These are phyloP conservation scores for Phytophthora capsici DNA, from an alignment of 352 stramenopile genomes.

Conservation along the genomic window DNA sequence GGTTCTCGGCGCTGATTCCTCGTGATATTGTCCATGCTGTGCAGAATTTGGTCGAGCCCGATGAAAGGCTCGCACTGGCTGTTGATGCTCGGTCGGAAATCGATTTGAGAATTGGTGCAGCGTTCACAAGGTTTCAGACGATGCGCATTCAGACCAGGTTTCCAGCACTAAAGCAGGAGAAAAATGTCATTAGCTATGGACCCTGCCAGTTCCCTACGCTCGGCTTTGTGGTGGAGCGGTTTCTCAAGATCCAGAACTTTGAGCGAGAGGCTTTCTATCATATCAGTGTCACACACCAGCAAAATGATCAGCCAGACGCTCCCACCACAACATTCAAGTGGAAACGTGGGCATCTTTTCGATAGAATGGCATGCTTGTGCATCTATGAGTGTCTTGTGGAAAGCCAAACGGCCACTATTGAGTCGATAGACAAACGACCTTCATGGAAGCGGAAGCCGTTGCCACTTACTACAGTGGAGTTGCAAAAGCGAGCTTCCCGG, in stretches of 20 bases:
- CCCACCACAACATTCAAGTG: slow-evolving; percentile 95
- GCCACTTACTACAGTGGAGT: slow-evolving; percentile 98
- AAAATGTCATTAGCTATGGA: slow-evolving; percentile 97
- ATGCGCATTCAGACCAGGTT: slow-evolving; percentile 91
- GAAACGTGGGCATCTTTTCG: slow-evolving; percentile 95
- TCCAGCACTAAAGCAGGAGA: slow-evolving; percentile 72
- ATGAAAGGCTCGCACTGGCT: slow-evolving; percentile 84
- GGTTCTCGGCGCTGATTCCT: slow-evolving; percentile 95
- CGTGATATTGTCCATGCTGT: slow-evolving; percentile 91
- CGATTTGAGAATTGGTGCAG: slow-evolving; percentile 93
- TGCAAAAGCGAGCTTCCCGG: slow-evolving; percentile 97
- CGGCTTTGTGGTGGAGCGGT: slow-evolving; percentile 95
- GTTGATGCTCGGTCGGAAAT: slow-evolving; percentile 95
- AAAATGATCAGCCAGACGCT: slow-evolving; percentile 49
- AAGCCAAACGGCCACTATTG: slow-evolving; percentile 65
- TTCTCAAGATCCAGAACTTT: slow-evolving; percentile 97
- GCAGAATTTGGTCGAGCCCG: slow-evolving; percentile 77
- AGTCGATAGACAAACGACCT: slow-evolving; percentile 71
- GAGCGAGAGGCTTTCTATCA: slow-evolving; percentile 96
- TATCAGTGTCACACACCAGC: slow-evolving; percentile 90
- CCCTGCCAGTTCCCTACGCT: slow-evolving; percentile 99
- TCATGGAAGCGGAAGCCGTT: slow-evolving; percentile 96
- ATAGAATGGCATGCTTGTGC: slow-evolving; percentile 92
- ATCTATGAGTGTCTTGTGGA: slow-evolving; percentile 92
- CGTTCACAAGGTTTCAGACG: slow-evolving; percentile 97